Evolutionary conservation across 768 basidiomycete genomes (phyloP).

Genomic region (Collybiopsis confluens): DNA sequence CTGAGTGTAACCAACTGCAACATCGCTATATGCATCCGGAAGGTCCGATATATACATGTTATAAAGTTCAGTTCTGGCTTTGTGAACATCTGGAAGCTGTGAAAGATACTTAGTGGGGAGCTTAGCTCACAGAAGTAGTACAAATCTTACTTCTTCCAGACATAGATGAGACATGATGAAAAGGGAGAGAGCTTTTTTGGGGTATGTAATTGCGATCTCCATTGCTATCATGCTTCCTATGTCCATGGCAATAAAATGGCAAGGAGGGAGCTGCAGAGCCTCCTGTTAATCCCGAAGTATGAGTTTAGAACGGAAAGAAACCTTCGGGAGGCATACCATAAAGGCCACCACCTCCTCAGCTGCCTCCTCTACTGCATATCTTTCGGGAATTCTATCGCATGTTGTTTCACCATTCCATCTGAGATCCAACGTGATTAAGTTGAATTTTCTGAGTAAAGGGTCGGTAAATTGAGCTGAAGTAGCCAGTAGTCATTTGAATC

Average conservation of each 20-base stretch:
- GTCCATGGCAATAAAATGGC: slow-evolving; percentile 2
- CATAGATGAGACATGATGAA: slow-evolving; percentile 7
- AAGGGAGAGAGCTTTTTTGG: neutral
- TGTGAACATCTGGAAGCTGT: neutral
- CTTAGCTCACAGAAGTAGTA: neutral
- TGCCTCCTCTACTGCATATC: slow-evolving; percentile 25
- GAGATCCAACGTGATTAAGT: slow-evolving; percentile 31
- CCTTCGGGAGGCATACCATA: slow-evolving; percentile 21
- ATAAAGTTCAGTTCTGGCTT: neutral
- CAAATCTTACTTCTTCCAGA: neutral
- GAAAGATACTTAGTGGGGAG: neutral
- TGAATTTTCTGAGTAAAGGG: slow-evolving; percentile 30
- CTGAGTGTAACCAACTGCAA: neutral
- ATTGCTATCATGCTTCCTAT: slow-evolving; percentile 1
- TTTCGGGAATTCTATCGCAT: slow-evolving; percentile 19
- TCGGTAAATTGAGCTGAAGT: slow-evolving; percentile 10
- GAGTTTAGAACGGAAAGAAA: no score
- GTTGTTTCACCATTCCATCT: slow-evolving; percentile 28
- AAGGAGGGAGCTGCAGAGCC: neutral
- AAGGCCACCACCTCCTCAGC: slow-evolving; percentile 28
- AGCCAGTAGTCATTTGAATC: neutral
- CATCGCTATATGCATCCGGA: neutral
- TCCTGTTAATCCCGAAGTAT: slow-evolving; percentile 4
- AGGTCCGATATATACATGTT: neutral
- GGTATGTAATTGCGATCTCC: neutral